Evolutionary conservation across 2,329 filamentous ascomycete species (phyloP).

Genomic region (Byssothecium circinans): DNA sequence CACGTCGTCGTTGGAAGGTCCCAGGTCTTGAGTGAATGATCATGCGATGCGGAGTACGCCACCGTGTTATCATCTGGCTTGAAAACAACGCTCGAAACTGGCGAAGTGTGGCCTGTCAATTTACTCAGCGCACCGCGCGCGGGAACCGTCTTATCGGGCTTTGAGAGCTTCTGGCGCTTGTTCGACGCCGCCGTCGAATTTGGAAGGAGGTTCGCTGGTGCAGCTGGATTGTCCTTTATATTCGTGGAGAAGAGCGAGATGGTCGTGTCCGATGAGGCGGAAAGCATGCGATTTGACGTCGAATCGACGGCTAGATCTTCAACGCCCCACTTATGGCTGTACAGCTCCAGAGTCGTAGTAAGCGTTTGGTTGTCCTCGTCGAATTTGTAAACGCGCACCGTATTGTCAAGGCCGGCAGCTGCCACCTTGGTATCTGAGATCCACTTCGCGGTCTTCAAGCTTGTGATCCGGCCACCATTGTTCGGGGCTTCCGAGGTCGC

Average conservation of each 20-base stretch:
- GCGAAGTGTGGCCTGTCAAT: constrained; percentile 69
- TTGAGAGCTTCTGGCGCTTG: constrained; percentile 74
- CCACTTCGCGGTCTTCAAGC: constrained; percentile 80
- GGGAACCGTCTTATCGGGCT: constrained; percentile 61
- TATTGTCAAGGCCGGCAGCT: constrained; percentile 81
- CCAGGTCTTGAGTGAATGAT: constrained; percentile 88
- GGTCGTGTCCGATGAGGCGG: constrained; percentile 79
- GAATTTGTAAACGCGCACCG: constrained; percentile 89
- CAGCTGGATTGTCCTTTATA: constrained; percentile 73
- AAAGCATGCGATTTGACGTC: constrained; percentile 75
- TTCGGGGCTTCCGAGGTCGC: constrained; percentile 70
- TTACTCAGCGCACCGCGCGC: constrained; percentile 80
- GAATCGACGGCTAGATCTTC: constrained; percentile 75
- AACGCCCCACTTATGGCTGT: constrained; percentile 76
- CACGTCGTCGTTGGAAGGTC: constrained; percentile 79
- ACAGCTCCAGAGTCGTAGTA: constrained; percentile 76
- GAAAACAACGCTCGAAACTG: constrained; percentile 80
- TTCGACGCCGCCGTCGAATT: constrained; percentile 62
- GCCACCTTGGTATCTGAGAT: constrained; percentile 76
- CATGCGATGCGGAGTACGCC: constrained; percentile 87
- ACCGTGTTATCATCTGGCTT: constrained; percentile 83
- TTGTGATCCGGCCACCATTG: constrained; percentile 66
- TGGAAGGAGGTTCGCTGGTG: constrained; percentile 69
- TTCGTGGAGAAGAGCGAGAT: constrained; percentile 88
- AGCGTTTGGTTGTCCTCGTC: constrained; percentile 65